Evolutionary conservation across 331 rosid genomes (phyloP), one percentile per base, ranked within the genome.

Genomic region (Pyrus hybrid): DNA sequence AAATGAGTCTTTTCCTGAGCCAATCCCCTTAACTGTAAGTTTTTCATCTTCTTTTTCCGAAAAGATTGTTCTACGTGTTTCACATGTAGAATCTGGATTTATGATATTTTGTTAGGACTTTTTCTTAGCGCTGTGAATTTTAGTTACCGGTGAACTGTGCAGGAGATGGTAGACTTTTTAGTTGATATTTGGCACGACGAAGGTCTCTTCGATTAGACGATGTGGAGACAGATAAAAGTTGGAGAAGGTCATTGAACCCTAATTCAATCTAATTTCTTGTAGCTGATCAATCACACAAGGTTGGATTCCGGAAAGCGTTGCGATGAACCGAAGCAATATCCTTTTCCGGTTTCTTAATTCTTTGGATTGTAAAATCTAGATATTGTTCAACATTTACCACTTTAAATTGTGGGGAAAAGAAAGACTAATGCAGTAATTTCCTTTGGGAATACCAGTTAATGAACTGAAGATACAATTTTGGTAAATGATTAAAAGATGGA

Each of bases 121-220:
- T 47, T 67, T 30, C 18, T 26, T 35, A 33, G 57, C 33, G 43
- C 10, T 53, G 60, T 43, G 37, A 77, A 57, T 72, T 77, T 33
- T 26, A 74, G 75, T 81, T 25, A 70, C 47, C 43, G 82, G 72
- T 79, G 68, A 49, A 35, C 73, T 20, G 30, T 82, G 89, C 96
- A 94, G 99, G 99, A 94, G 77, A 94, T 92, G 99, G 99, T 94
- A 80, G 99, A 94, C 82, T 94, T 90, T 81, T 82, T 92, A 79
- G 99, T 90, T 73, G 97, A 94, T 84, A 88, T 92, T 79, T 94
- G 99, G 99, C 81, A 58, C 56, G 97, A 90, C 35, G 99, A 94
- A 64, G 97, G 90, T 71, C 76, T 85, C 78, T 87, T 82, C 68
- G 99, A 94, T 79, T 92, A 84, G 83, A 81, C 68, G 56, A 21